Evolutionary conservation across 2,329 filamentous ascomycete species (phyloP).

Genomic region (Cladosporium sp.): DNA sequence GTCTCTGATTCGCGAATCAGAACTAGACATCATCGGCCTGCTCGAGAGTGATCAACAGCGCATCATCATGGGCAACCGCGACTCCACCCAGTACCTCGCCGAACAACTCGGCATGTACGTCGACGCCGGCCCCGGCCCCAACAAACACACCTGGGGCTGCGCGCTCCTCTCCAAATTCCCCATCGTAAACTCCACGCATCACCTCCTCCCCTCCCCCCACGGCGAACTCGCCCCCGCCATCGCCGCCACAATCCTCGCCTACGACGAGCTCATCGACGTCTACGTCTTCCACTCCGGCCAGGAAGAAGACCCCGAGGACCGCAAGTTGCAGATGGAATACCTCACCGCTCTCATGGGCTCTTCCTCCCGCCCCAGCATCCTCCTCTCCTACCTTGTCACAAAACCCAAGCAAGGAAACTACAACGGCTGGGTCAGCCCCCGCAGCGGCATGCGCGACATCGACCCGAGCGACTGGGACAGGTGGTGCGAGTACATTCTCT

Average conservation of each 20-base stretch:
- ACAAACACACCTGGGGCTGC: conserved; percentile 97
- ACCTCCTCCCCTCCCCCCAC: conserved; percentile 86
- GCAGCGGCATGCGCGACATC: conserved; percentile 91
- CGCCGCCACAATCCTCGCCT: conserved; percentile 90
- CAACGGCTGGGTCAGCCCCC: conserved; percentile 84
- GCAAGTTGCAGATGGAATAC: conserved; percentile 80
- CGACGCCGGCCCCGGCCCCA: conserved; percentile 92
- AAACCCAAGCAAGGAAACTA: conserved; percentile 91
- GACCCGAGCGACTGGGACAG: conserved; percentile 90
- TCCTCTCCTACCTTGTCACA: conserved; percentile 89
- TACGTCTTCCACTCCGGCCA: conserved; percentile 99
- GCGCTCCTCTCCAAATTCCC: conserved; percentile 95
- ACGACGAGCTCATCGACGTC: conserved; percentile 83
- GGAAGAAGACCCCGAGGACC: conserved; percentile 91
- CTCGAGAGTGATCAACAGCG: conserved; percentile 90
- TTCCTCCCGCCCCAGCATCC: conserved; percentile 70
- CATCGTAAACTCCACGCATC: conserved; percentile 93
- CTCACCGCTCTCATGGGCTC: conserved; percentile 82
- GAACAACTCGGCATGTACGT: conserved; percentile 99
- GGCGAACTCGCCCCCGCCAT: conserved; percentile 95
- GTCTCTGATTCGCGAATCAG: conserved; percentile 71
- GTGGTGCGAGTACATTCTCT: conserved; percentile 99
- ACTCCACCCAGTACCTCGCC: conserved; percentile 89
- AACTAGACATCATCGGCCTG: conserved; percentile 94
- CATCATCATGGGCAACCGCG: conserved; percentile 99